Conservation (phyloP, 2,329 filamentous ascomycete genomes). For the Corinectria fuckeliana region DNA sequence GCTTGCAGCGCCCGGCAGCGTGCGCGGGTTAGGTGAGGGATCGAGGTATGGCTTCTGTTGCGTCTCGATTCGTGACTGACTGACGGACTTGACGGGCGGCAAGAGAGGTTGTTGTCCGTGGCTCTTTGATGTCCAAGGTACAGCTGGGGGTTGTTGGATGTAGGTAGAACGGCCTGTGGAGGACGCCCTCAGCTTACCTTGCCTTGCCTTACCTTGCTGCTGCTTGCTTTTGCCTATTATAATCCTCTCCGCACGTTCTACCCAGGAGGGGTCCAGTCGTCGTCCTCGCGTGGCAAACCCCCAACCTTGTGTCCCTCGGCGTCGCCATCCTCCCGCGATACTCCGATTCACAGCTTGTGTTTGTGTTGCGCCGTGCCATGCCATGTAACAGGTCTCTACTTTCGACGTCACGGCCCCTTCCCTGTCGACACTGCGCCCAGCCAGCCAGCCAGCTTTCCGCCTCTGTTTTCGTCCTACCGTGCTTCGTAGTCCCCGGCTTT, state of each 20-base stretch:
- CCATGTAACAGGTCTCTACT: not conserved
- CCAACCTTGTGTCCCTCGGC: not conserved
- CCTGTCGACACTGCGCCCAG: not conserved
- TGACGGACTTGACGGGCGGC: not conserved
- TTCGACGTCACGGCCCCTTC: not conserved
- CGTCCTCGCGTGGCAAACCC: not conserved
- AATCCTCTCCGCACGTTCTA: not conserved
- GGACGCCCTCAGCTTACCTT: not conserved
- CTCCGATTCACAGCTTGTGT: not conserved
- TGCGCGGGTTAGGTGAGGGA: not conserved
- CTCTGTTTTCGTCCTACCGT: slow-evolving; percentile 4
- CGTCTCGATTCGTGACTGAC: not conserved
- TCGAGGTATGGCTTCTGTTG: not conserved
- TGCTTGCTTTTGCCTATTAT: not conserved
- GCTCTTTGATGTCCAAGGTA: not conserved
- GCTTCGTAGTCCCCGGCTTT: too few relatives aligned
- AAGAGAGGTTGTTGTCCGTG: not conserved
- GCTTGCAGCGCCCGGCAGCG: slow-evolving; percentile 5
- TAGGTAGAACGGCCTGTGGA: not conserved
- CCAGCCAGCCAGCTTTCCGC: not conserved
- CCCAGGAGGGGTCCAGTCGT: not conserved
- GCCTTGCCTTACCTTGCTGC: not conserved
- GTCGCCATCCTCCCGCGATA: not conserved
- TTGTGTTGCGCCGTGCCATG: not conserved
- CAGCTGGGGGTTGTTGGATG: not conserved